Evolutionary conservation across 2,329 filamentous ascomycete species (phyloP).

Genomic region (Catunica adiposa): DNA sequence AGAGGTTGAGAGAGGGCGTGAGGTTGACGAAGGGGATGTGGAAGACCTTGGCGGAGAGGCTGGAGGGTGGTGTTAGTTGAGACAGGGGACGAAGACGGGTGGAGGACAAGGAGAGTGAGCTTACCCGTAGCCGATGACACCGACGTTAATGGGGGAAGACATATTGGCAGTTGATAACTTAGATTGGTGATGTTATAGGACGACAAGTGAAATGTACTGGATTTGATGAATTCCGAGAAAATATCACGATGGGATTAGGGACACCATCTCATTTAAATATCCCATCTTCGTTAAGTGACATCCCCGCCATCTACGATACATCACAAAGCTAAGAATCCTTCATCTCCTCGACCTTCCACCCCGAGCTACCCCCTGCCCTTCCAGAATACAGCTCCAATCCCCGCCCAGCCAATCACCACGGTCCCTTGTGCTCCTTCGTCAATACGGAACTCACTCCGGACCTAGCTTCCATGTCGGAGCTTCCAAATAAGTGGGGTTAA

Average conservation of each 20-base stretch:
- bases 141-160: slow-evolving; percentile 28
- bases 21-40: slow-evolving; percentile 58
- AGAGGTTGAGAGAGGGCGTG: slow-evolving; percentile 32
- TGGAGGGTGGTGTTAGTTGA: slow-evolving; percentile 18
- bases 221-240: too few relatives aligned
- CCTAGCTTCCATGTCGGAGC: too few relatives aligned
- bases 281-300: background rate
- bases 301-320: too few relatives aligned
- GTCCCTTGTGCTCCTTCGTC: too few relatives aligned
- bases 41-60: slow-evolving; percentile 58
- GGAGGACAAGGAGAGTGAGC: slow-evolving; percentile 15
- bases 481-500: too few relatives aligned
- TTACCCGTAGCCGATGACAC: slow-evolving; percentile 36
- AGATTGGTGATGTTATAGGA: background rate
- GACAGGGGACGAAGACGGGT: slow-evolving; percentile 7
- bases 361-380: too few relatives aligned
- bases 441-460: too few relatives aligned
- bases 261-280: background rate
- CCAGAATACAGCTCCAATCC: too few relatives aligned
- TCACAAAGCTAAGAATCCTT: background rate
- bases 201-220: too few relatives aligned
- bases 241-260: background rate
- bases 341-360: too few relatives aligned
- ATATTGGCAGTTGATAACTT: slow-evolving; percentile 1
- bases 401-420: too few relatives aligned